These are phyloP conservation scores for Marasmius fiardii DNA, from an alignment of 1,284 basidiomycete genomes.

Conservation along the genomic window DNA sequence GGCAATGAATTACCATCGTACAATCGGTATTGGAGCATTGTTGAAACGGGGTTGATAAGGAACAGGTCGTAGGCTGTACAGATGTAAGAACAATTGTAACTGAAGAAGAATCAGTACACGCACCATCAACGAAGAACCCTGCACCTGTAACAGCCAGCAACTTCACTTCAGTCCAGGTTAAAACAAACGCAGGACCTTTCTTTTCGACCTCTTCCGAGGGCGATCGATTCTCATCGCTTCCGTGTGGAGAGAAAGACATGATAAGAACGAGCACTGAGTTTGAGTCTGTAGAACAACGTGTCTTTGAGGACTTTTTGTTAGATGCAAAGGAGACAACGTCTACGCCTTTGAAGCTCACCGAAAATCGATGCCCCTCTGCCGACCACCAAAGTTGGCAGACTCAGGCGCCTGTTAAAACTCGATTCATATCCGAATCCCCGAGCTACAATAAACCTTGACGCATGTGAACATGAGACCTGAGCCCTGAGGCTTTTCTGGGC, in stretches of 20 bases:
- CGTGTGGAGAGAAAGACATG: not conserved
- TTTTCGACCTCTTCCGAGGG: not conserved
- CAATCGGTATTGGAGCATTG: constrained; percentile 74
- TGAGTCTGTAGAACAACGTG: no score
- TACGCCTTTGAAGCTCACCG: no score
- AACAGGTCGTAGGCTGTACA: constrained; percentile 71
- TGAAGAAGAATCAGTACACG: not conserved
- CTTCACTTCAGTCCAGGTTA: constrained; percentile 44
- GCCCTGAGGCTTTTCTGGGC: no score
- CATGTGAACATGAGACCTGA: no score
- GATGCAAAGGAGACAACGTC: no score
- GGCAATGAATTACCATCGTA: constrained; percentile 56
- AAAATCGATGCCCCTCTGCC: no score
- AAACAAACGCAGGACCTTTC: constrained; percentile 35
- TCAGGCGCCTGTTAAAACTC: no score
- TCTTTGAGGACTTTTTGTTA: no score
- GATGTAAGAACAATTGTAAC: not conserved
- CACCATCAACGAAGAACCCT: constrained; percentile 40
- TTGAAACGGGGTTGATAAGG: constrained; percentile 75
- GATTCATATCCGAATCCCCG: no score
- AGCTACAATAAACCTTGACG: no score
- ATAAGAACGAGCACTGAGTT: no score
- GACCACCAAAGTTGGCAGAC: no score
- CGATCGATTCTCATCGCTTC: not conserved
- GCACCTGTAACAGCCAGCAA: constrained; percentile 54